Conservation (phyloP, 768 basidiomycete genomes). For the Russula brevipes region DNA sequence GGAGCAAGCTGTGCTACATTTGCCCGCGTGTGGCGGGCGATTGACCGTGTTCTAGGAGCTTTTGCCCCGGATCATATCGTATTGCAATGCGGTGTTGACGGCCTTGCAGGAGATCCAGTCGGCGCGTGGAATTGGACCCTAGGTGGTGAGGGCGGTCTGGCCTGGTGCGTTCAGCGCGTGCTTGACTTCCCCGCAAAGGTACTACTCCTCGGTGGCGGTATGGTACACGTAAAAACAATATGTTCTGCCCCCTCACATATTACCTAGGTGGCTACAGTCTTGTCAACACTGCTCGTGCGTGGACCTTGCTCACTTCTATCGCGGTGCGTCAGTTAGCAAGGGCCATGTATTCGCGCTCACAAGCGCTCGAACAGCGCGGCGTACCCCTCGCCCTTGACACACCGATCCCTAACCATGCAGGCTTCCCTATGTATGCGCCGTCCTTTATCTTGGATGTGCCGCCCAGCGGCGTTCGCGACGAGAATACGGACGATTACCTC, state of each 20-base stretch:
- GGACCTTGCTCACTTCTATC: slow-evolving; percentile 76
- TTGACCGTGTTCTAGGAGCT: slow-evolving; percentile 54
- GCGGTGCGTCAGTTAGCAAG: slow-evolving; percentile 45
- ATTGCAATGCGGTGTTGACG: slow-evolving; percentile 85
- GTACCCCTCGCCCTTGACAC: slow-evolving; percentile 51
- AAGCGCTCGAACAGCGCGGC: slow-evolving; percentile 41
- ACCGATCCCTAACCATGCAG: slow-evolving; percentile 69
- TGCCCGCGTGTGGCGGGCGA: slow-evolving; percentile 51
- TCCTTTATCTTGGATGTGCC: slow-evolving; percentile 78
- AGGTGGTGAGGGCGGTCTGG: slow-evolving; percentile 50
- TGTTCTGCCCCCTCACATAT: background rate
- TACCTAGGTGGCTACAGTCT: slow-evolving; percentile 75
- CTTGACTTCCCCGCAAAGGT: slow-evolving; percentile 54
- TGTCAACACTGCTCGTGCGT: slow-evolving; percentile 80
- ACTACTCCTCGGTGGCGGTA: slow-evolving; percentile 74
- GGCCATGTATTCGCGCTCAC: background rate
- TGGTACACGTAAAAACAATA: slow-evolving; percentile 22
- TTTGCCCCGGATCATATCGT: slow-evolving; percentile 77
- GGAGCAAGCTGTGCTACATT: slow-evolving; percentile 68
- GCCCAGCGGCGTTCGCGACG: slow-evolving; percentile 66
- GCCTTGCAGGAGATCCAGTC: slow-evolving; percentile 79
- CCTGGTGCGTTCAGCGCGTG: slow-evolving; percentile 57
- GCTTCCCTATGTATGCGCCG: slow-evolving; percentile 70
- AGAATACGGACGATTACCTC: slow-evolving; percentile 60
- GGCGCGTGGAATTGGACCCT: slow-evolving; percentile 69